phyloP scores from a whole-genome alignment of 2,329 filamentous ascomycete genomes.

The Capronia americana region DNA sequence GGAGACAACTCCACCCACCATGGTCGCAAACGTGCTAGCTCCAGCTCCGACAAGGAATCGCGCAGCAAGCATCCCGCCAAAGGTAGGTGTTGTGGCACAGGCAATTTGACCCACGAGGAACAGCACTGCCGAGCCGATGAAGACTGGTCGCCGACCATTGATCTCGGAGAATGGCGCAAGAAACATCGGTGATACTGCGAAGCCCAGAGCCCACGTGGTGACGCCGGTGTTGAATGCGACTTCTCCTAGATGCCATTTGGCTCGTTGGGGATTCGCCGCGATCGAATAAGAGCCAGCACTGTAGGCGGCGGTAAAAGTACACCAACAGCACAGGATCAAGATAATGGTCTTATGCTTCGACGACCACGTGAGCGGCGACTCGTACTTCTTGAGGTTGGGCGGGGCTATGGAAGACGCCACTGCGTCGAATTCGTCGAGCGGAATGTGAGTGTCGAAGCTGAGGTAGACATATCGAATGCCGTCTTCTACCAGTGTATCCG shows the following conservation, averaged over 20 bases:
- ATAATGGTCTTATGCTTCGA: slow-evolving; percentile 71
- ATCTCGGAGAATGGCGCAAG: slow-evolving; percentile 88
- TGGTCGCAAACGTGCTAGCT: slow-evolving; percentile 75
- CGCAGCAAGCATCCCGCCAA: slow-evolving; percentile 72
- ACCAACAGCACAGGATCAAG: slow-evolving; percentile 75
- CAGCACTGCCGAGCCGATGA: slow-evolving; percentile 73
- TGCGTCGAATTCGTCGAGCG: slow-evolving; percentile 48
- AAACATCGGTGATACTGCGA: slow-evolving; percentile 83
- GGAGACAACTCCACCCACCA: slow-evolving; percentile 89
- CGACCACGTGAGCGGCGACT: slow-evolving; percentile 77
- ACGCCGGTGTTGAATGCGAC: slow-evolving; percentile 74
- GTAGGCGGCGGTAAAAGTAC: slow-evolving; percentile 79
- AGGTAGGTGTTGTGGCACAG: slow-evolving; percentile 72
- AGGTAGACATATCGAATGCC: slow-evolving; percentile 64
- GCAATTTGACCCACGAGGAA: slow-evolving; percentile 70
- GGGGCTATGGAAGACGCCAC: slow-evolving; percentile 44
- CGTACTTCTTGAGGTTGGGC: slow-evolving; percentile 71
- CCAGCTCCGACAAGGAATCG: slow-evolving; percentile 81
- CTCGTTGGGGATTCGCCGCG: slow-evolving; percentile 67
- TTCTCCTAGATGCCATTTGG: slow-evolving; percentile 68
- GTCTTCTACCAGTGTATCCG: slow-evolving; percentile 17
- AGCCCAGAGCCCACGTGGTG: slow-evolving; percentile 81
- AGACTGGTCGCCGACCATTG: slow-evolving; percentile 83
- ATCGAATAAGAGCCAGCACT: slow-evolving; percentile 81
- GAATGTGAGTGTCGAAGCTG: slow-evolving; percentile 66